Evolutionary conservation across 345 rosid genomes (phyloP).

Genomic region (Melastoma malabathricum): DNA sequence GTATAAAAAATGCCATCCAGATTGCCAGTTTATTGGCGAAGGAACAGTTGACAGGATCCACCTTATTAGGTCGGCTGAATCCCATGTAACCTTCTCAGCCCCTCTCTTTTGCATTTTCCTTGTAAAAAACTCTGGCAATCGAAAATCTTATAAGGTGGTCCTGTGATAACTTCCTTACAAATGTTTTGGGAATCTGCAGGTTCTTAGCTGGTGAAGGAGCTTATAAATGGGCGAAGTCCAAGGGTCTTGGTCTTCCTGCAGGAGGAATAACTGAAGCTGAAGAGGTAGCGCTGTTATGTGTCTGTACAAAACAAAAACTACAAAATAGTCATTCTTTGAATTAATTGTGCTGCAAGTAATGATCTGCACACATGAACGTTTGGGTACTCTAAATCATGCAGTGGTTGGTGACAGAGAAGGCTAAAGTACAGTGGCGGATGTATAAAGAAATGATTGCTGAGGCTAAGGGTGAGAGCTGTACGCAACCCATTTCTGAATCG

Average conservation of each 20-base stretch:
- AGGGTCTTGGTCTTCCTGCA: constrained; percentile 36
- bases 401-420: constrained; percentile 85
- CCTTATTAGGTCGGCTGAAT: constrained; percentile 73
- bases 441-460: constrained; percentile 59
- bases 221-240: constrained; percentile 56
- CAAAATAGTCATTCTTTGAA: too few species aligned
- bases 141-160: not conserved
- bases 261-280: constrained; percentile 46
- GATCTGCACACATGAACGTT: too few species aligned
- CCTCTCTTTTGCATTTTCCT: constrained; percentile 6
- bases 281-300: constrained; percentile 28
- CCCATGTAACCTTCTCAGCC: constrained; percentile 51
- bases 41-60: constrained; percentile 57
- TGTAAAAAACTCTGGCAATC: not conserved
- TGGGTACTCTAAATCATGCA: constrained; percentile 11
- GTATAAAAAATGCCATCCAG: constrained; percentile 79
- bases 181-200: constrained; percentile 23
- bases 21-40: constrained; percentile 68
- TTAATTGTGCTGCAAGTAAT: too few species aligned
- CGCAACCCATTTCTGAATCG: constrained; percentile 1
- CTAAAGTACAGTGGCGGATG: constrained; percentile 60
- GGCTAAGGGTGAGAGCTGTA: constrained; percentile 22
- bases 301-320: not conserved
- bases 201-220: constrained; percentile 97
- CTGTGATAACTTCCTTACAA: not conserved